Base-by-base conservation (phyloP, 352 stramenopile genomes). In the Globisporangium mamillatum region DNA sequence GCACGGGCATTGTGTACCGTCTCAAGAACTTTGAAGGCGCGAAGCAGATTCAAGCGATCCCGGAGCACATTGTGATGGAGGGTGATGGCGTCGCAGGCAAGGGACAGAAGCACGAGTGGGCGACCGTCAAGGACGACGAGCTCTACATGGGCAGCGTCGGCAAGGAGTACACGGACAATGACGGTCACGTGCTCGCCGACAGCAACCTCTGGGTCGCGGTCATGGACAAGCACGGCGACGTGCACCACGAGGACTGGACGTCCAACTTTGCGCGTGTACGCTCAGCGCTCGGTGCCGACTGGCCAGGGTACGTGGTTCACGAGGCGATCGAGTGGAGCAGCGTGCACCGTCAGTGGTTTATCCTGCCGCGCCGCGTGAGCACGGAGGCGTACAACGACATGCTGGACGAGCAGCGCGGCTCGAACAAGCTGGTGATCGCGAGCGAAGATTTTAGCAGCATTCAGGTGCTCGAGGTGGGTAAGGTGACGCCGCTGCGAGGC, bases 21-120 rank as follows among this genome's bases (percentile, higher is more conserved):
- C 90, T 99, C 60, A 84, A 98, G 58, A 85, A 97, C 70, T 92
- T 92, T 72, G 85, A 95, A 29, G 69, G 70, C 12, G 72, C 71
- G 0, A 93, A 95, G 71, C 73, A 75, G 0, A 72, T 95, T n/a
- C 75, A 95, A 65, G 92, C 93, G 32, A 91, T 99, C 57, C 97
- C 97, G 18, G 80, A 96, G 70, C 95, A 98, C 73, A 98, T 99
- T 61, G 81, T 99, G 60, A 99, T 98, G 79, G 98, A 99, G 80
- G 97, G 98, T 66, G 89, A 99, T 64, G 98, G 97, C 7, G 75
- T 97, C 32, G 94, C 93, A 14, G 90, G 97, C 61, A 99, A 99
- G 82, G 97, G 97, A 18, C 98, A 99, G 88, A 99, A 99, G 76
- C 97, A 96, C 79, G 98, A 99, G 82, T 99, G 98, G 98, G 93